phyloP scores from a whole-genome alignment of 768 basidiomycete species.

The Phylloporus sp. region DNA sequence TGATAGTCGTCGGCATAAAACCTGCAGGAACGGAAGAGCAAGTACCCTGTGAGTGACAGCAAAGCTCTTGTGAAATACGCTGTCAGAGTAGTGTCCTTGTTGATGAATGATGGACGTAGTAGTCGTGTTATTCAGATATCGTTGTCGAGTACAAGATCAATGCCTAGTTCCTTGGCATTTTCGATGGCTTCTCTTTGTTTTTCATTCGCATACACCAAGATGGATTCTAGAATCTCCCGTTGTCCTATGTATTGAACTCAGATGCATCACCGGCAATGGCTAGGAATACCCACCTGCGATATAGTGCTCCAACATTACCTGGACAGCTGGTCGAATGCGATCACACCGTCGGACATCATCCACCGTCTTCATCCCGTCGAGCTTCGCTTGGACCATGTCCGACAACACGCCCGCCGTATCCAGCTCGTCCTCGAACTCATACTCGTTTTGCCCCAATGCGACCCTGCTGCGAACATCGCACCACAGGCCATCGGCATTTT shows the following conservation, averaged over 20 bases:
- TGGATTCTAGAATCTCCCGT: slow-evolving; percentile 49
- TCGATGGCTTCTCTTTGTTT: slow-evolving; percentile 48
- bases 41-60: not conserved
- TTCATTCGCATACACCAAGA: slow-evolving; percentile 45
- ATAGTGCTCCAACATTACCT: slow-evolving; percentile 64
- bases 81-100: too few species aligned
- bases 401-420: slow-evolving; percentile 62
- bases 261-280: not conserved
- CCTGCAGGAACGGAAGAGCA: too few species aligned
- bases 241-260: slow-evolving; percentile 43
- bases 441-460: too few species aligned
- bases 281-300: slow-evolving; percentile 46
- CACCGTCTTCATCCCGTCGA: slow-evolving; percentile 46
- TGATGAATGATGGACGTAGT: too few species aligned
- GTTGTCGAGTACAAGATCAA: slow-evolving; percentile 54
- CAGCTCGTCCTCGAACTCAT: slow-evolving; percentile 61
- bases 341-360: slow-evolving; percentile 13
- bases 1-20: too few species aligned
- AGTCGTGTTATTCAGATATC: too few species aligned
- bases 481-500: slow-evolving; percentile 63
- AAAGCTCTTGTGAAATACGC: not conserved
- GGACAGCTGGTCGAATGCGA: slow-evolving; percentile 53
- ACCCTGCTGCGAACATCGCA: slow-evolving; percentile 48
- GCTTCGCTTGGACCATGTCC: slow-evolving; percentile 58
- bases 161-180: slow-evolving; percentile 47